Percentiles rank a stretch among this genome's conserved stretches.
Conservation (phyloP, 495 filamentous ascomycete genomes). For the Evernia prunastri region DNA sequence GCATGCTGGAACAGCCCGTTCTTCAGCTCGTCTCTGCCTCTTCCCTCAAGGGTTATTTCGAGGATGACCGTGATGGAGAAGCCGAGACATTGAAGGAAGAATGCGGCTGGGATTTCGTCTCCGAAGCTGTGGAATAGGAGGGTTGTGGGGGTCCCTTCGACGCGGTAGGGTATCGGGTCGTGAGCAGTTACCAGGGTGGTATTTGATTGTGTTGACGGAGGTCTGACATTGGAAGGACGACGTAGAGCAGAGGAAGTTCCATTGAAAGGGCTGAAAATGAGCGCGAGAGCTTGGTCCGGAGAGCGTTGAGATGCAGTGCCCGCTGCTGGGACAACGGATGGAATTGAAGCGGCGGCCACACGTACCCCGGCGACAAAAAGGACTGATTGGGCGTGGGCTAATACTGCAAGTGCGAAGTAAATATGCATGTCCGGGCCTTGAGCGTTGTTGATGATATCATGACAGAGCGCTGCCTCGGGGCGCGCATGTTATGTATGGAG, state of each 20-base stretch:
- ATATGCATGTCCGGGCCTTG: not conserved
- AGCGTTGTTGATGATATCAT: not conserved
- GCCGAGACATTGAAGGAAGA: not conserved
- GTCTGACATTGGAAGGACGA: not conserved
- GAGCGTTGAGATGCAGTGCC: not conserved
- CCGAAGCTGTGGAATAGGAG: slow-evolving; percentile 6
- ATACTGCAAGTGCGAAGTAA: not conserved
- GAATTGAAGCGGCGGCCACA: not conserved
- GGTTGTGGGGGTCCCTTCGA: not conserved
- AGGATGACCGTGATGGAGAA: not conserved
- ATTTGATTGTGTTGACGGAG: not conserved
- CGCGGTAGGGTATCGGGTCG: not conserved
- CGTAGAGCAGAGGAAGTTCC: not conserved
- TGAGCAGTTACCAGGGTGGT: not conserved
- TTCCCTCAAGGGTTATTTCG: not conserved
- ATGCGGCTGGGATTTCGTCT: not conserved
- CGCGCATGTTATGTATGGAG: not conserved
- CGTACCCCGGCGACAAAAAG: not conserved
- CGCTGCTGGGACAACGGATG: not conserved
- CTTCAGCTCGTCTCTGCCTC: not conserved
- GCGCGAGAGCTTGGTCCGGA: not conserved
- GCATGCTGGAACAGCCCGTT: not conserved
- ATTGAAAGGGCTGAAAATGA: not conserved
- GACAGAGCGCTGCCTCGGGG: not conserved
- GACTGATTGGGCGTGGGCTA: not conserved